Evolutionary conservation across 352 stramenopile genomes (phyloP), one percentile per base, ranked within the genome.

Genomic region (Phytophthora constricta): DNA sequence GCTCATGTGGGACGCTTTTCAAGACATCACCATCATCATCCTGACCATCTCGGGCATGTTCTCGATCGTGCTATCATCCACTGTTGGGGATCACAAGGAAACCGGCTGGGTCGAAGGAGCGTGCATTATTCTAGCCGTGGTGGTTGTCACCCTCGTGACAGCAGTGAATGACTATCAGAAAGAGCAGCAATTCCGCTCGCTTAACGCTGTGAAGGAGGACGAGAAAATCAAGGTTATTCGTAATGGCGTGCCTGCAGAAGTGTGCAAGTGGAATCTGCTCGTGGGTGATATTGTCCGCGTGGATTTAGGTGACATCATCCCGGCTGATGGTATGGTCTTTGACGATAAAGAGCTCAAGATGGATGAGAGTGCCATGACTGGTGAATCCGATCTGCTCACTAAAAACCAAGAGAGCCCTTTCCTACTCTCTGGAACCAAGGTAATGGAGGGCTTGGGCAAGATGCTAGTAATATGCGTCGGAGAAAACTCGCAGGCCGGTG

Each of bases 111-210:
- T 98, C 52, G 96, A 99, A 74, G 97, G 96, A 19, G 83, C 96
- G 5, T 94, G 96, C 16, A 99, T 99, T 69, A 72, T 99, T 45
- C 78, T 85, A 11, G 94, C 96, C 10, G 97, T 99, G 31, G 76
- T 95, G 10, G 86, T 99, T 47, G 97, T 99, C 5, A 94, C 97
- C 8, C 66, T 98, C 8, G 93, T 99, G 10, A 99, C 95, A 0
- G 95, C 97, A 0, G 82, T 94, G 13, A 99, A 98, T 70, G 97
- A 99, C 65, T 99, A 99, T 81, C 94, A 82, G n/a, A 97, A 97
- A 56, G 89, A 97, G 63, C 89, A 95, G 52, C 91, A 97, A 59
- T 97, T 97, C 58, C 87, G 84, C 13, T 82, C 80, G 1, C 66
- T 95, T 9, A 97, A 88, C 45, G 88, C 84, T 10, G 90, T 94